Base-by-base conservation (phyloP, 2,329 filamentous ascomycete genomes). In the Fusarium sp. region DNA sequence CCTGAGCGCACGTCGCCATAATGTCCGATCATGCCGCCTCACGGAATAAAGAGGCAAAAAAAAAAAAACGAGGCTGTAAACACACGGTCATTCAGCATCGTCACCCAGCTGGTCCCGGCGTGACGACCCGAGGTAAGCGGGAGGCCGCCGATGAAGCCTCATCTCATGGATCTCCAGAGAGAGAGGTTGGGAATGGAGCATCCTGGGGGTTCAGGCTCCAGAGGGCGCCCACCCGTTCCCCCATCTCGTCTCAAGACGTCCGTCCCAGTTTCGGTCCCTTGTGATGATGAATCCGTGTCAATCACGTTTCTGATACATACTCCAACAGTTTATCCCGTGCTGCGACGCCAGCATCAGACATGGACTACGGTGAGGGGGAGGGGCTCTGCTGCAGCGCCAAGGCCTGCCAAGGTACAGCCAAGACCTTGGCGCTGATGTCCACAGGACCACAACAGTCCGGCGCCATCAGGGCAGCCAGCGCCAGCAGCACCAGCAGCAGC, bases 381-480 rank as follows among this genome's bases (percentile, higher is more conserved):
- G 69, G 72, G 59, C 72, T 66, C 62, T 62, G 50, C 64, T 70
- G 72, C 72, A 75, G 69, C 40, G 72, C 72, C 72, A 74, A 74
- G 72, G 20, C 45, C 47, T 61, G 62, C 68, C 72, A 74, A 60
- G 72, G 63, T 3, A 27, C 16, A 52, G 47, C 47, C 47, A 52
- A 52, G 47, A 69, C 64, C 72, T 74, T 74, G 72, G 72, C 72
- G 50, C 62, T 37, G 35, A 27, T 40, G 59, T 57, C 47, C 34
- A 54, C 60, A 54, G 60, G 60, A 22, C 24, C 20, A 37, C 29
- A 54, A 47, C 35, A 54, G 42, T 37, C 50, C 22, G 22, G 42
- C 42, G 42, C 42, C 42, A 47, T 47, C 42, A 47, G 42, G 42
- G 42, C 42, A 27, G 4, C 22, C 47, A 29, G 45, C 16, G 24